A percentile compares a stretch with the other conserved stretches of the same genome.
phyloP scores from a whole-genome alignment of 768 basidiomycete genomes.

The Pleurotus tuber-regium region DNA sequence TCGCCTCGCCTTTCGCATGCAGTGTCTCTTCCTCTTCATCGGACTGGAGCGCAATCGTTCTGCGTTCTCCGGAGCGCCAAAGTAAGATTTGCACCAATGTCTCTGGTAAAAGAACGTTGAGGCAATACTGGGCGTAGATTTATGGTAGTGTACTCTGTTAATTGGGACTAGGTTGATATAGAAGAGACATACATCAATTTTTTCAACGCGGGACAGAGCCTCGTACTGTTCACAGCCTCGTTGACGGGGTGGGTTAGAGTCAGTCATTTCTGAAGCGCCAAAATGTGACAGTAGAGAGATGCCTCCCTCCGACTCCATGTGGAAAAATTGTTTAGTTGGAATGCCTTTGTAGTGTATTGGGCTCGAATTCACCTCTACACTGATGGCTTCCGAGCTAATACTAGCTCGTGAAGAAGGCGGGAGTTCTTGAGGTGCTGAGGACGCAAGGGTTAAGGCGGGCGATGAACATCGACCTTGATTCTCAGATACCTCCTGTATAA shows the following conservation, averaged over 20 bases:
- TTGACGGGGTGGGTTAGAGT: constrained; percentile 20
- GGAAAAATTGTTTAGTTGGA: too few species aligned
- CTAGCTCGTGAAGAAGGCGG: not conserved
- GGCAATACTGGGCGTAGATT: constrained; percentile 54
- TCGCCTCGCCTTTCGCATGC: constrained; percentile 43
- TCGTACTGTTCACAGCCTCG: constrained; percentile 43
- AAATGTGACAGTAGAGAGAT: too few species aligned
- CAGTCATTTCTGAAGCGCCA: too few species aligned
- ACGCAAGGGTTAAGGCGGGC: not conserved
- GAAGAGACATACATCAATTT: constrained; percentile 43
- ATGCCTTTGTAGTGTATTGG: too few species aligned
- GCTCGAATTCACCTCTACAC: too few species aligned
- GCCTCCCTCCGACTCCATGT: too few species aligned
- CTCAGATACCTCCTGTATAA: too few species aligned
- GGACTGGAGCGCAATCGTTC: constrained; percentile 44
- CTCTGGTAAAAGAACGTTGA: constrained; percentile 70
- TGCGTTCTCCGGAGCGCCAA: constrained; percentile 65
- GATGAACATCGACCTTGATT: not conserved
- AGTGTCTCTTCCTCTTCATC: constrained; percentile 54
- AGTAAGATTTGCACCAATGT: constrained; percentile 70
- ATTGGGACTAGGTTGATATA: constrained; percentile 1
- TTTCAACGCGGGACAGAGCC: constrained; percentile 41
- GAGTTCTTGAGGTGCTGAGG: not conserved
- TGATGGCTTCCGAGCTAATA: not conserved
- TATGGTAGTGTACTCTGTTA: not conserved